phyloP scores from a whole-genome alignment of 208 protist species.

The Leptomonas pyrrhocoris region DNA sequence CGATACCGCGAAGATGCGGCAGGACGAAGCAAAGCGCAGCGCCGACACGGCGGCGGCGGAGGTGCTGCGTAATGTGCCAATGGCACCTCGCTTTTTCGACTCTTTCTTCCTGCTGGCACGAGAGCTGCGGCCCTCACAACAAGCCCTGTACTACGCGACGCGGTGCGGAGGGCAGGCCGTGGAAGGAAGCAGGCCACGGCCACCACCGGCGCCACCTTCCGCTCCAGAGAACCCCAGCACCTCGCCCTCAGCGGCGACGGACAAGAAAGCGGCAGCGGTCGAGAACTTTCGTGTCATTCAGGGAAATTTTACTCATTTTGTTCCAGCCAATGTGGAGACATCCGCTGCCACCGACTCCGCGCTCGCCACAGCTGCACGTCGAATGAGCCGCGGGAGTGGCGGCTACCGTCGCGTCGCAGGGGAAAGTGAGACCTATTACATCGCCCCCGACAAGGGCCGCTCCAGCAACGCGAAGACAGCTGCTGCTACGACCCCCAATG shows the following conservation, averaged over 20 bases:
- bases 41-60: constrained; percentile 8
- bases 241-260: not conserved
- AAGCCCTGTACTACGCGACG: constrained; percentile 33
- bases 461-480: not conserved
- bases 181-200: not conserved
- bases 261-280: not conserved
- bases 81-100: constrained; percentile 46
- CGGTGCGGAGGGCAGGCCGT: constrained; percentile 16
- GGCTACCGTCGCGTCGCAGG: constrained; percentile 11
- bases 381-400: not conserved
- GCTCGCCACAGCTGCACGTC: not conserved
- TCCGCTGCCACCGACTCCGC: not conserved
- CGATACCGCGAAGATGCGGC: not conserved
- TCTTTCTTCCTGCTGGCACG: constrained; percentile 65
- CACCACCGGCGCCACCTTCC: not conserved
- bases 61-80: not conserved
- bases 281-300: constrained; percentile 53
- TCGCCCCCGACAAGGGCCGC: not conserved
- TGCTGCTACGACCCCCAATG: not conserved
- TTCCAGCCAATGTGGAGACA: constrained; percentile 24
- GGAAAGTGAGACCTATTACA: constrained; percentile 21
- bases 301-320: constrained; percentile 57
- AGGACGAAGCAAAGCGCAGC: not conserved
- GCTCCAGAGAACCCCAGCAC: not conserved
- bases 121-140: constrained; percentile 47